These are phyloP conservation scores for Penicillium frequentans DNA, from an alignment of 2,329 filamentous ascomycete species.

Conservation along the genomic window DNA sequence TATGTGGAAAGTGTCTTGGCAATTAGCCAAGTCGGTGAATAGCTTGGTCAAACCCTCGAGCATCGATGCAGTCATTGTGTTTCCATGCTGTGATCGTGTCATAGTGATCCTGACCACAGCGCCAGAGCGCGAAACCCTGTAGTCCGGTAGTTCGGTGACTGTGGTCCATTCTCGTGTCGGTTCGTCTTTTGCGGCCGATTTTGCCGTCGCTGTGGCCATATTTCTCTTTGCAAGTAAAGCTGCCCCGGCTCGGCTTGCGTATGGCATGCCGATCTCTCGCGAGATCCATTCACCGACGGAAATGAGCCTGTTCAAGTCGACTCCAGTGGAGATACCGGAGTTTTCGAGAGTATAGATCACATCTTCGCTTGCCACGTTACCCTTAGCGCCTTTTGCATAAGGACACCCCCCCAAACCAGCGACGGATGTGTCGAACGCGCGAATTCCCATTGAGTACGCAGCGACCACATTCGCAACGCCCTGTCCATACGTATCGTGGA, in stretches of 20 bases:
- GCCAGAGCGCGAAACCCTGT: background rate
- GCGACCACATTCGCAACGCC: constrained; percentile 80
- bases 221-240: background rate
- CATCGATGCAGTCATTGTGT: background rate
- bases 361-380: constrained; percentile 83
- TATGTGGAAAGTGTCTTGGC: background rate
- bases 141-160: background rate
- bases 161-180: background rate
- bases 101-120: background rate
- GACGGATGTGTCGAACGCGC: constrained; percentile 77
- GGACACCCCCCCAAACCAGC: constrained; percentile 81
- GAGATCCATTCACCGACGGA: constrained; percentile 74
- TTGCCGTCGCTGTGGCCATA: too few relatives aligned
- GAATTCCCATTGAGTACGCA: constrained; percentile 72
- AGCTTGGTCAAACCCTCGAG: background rate
- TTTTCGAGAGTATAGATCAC: constrained; percentile 66
- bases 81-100: background rate
- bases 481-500: constrained; percentile 86
- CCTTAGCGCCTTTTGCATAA: constrained; percentile 80
- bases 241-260: constrained; percentile 11
- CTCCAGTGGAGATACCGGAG: constrained; percentile 71
- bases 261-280: constrained; percentile 34
- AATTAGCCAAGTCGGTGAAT: background rate
- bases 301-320: constrained; percentile 62
- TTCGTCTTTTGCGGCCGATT: background rate